phyloP scores from a whole-genome alignment of 768 basidiomycete genomes.

The Collybia sp. region DNA sequence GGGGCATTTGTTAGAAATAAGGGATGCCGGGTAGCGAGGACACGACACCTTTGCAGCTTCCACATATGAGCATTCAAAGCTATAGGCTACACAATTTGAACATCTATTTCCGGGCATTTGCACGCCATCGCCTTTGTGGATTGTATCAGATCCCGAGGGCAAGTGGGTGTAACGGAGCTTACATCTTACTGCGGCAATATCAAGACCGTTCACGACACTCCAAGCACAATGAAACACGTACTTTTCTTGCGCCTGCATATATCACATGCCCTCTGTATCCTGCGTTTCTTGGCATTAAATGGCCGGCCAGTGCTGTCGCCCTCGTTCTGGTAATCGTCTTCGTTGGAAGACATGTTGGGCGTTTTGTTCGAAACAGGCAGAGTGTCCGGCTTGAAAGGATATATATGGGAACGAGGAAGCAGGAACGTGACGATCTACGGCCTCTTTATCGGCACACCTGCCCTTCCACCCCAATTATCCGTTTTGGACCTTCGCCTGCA shows the following conservation, averaged over 20 bases:
- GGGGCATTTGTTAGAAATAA: constrained; percentile 1
- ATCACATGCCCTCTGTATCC: constrained; percentile 78
- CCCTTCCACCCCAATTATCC: too few relatives aligned
- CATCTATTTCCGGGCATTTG: constrained; percentile 65
- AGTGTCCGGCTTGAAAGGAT: not conserved
- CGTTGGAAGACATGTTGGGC: constrained; percentile 54
- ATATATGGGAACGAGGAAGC: not conserved
- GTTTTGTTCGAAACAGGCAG: constrained; percentile 4
- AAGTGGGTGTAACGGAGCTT: constrained; percentile 16
- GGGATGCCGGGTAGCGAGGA: constrained; percentile 8
- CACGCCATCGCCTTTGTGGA: constrained; percentile 57
- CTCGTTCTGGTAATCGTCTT: constrained; percentile 53
- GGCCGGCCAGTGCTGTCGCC: constrained; percentile 27
- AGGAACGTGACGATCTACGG: not conserved
- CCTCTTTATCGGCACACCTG: too few relatives aligned
- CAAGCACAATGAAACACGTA: constrained; percentile 22
- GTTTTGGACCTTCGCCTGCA: too few relatives aligned
- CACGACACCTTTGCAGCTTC: constrained; percentile 62
- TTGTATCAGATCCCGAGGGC: not conserved
- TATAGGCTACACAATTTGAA: constrained; percentile 63
- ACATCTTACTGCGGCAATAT: constrained; percentile 53
- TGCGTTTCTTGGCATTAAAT: constrained; percentile 52
- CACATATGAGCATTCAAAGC: constrained; percentile 63
- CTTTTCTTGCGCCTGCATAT: constrained; percentile 83
- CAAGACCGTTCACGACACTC: constrained; percentile 2